Evolutionary conservation across 805 yeast species (phyloP), one percentile per base, ranked within the genome.

Genomic region (Teunomyces gatunensis): DNA sequence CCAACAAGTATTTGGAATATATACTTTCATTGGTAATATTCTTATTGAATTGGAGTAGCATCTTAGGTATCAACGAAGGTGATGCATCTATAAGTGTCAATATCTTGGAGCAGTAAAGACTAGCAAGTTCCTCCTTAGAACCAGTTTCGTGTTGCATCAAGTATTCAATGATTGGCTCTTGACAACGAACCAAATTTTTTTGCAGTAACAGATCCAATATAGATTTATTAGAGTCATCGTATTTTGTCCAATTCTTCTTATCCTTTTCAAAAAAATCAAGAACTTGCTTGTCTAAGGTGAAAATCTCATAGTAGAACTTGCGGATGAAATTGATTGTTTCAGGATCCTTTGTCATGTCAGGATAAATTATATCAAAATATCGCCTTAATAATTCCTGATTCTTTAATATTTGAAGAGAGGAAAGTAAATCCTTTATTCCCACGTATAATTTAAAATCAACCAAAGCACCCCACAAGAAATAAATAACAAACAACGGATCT

Each of bases 1-100:
- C 71, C 11, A 72, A 47, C 6, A 72, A 58, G 28, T 58, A 52
- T 44, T 62, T 65, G 28, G 70, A 58, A 49, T 69, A 72, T 5
- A 53, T 42, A 3, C 55, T 54, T 25, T 59, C 57, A 44, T 61
- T 61, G 12, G 56, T 46, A 5, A 64, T 45, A 23, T 55, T 27
- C 5, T 49, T 45, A 11, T 47, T 50, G 13, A 64, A 44, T 11
- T 55, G 59, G 12, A 30, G 30, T 12, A 50, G 46, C 12, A 48
- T 25, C 11, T 17, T 30, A 18, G 30, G 43, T 13, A 29, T 27
- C 23, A 29, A 17, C 5, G 21, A 6, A 18, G 32, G 34, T 6
- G 21, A 20, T 15, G 7, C 28, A n/a, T 27, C 34, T 4, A 27
- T 28, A 10, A 27, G 17, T 10, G 25, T 27, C 13, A 18, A n/a